Percentiles rank a stretch among this genome's conserved stretches.
Evolutionary conservation across 768 basidiomycete genomes (phyloP).

Genomic region (Chiua virens): DNA sequence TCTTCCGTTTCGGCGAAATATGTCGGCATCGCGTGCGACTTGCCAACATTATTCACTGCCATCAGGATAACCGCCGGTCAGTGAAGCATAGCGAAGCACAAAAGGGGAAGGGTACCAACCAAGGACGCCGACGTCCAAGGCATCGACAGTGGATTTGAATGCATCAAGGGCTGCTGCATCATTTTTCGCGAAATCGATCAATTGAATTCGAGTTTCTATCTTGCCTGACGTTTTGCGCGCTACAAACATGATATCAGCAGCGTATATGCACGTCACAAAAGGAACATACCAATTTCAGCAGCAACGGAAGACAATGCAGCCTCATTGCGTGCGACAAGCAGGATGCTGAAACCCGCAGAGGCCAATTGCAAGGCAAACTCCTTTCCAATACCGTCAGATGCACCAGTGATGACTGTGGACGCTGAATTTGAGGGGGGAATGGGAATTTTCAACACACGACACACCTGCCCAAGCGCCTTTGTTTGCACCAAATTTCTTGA

Average conservation of each 20-base stretch:
- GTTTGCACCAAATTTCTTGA: conserved; percentile 77
- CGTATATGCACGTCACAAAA: not conserved
- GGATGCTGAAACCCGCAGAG: conserved; percentile 81
- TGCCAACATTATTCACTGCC: conserved; percentile 96
- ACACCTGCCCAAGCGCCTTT: conserved; percentile 86
- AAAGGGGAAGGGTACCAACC: conserved; percentile 44
- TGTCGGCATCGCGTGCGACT: conserved; percentile 82
- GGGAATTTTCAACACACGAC: not conserved
- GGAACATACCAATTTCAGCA: conserved; percentile 63
- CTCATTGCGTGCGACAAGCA: conserved; percentile 78
- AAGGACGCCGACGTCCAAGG: conserved; percentile 74
- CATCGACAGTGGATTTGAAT: conserved; percentile 46
- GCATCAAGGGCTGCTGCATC: conserved; percentile 52
- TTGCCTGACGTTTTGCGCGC: conserved; percentile 37
- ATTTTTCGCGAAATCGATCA: conserved; percentile 73
- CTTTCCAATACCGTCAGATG: conserved; percentile 94
- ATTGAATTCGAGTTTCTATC: conserved; percentile 61
- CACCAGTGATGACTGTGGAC: conserved; percentile 78
- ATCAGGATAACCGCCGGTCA: not conserved
- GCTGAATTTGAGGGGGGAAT: not conserved
- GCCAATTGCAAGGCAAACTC: conserved; percentile 92
- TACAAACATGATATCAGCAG: conserved; percentile 26
- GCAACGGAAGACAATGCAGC: conserved; percentile 62
- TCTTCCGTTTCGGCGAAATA: conserved; percentile 76
- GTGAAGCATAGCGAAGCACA: not conserved